Evolutionary conservation across 108 stramenopile genomes (phyloP).

Genomic region (Discostella pseudostelligera): DNA sequence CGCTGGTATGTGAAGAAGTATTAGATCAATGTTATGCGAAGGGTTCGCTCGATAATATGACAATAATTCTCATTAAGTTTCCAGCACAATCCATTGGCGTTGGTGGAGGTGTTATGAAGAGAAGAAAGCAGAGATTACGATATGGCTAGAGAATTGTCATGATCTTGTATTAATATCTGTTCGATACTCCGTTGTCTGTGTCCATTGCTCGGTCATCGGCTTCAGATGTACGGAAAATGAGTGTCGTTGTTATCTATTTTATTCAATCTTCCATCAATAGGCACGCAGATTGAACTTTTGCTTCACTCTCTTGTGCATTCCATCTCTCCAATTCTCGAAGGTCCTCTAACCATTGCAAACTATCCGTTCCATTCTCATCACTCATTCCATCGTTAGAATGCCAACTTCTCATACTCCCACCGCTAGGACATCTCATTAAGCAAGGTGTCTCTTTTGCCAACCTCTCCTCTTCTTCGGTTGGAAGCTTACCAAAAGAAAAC

Average conservation of each 20-base stretch:
- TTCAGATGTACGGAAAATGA: background rate
- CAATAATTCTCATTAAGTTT: constrained; percentile 37
- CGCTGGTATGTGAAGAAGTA: constrained; percentile 77
- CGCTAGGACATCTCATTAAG: constrained; percentile 72
- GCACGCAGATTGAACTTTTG: constrained; percentile 5
- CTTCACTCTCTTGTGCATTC: background rate
- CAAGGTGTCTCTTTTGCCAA: constrained; percentile 73
- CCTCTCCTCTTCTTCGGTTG: constrained; percentile 60
- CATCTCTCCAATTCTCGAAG: constrained; percentile 11
- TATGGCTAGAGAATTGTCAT: background rate
- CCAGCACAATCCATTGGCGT: constrained; percentile 18
- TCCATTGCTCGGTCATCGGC: background rate
- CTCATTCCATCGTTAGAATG: constrained; percentile 36
- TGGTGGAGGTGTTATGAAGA: constrained; percentile 36
- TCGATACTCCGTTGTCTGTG: too few species aligned
- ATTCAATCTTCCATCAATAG: constrained; percentile 32
- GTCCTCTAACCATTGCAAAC: constrained; percentile 19
- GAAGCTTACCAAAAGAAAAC: constrained; percentile 75
- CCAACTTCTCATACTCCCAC: constrained; percentile 59
- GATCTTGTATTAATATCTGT: too few species aligned
- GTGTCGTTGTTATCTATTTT: background rate
- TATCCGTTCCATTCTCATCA: background rate
- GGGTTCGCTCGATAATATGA: constrained; percentile 82
- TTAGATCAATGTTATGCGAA: constrained; percentile 65
- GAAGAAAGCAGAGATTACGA: constrained; percentile 19